These are phyloP conservation scores for Talaromyces proteolyticus DNA, from an alignment of 495 filamentous ascomycete genomes.

Conservation along the genomic window DNA sequence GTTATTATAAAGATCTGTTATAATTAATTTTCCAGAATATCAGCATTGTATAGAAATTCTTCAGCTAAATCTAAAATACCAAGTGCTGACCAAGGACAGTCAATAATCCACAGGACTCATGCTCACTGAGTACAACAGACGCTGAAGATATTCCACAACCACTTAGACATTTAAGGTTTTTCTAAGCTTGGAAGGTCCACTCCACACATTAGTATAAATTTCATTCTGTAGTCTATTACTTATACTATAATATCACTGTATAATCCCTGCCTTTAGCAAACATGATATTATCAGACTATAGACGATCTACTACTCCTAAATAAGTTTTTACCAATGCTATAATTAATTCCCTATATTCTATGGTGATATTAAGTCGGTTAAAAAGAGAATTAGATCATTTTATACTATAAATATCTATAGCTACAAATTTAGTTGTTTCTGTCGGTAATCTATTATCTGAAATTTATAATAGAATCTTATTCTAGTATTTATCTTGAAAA, in stretches of 20 bases:
- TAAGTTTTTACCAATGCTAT: constrained; percentile 11
- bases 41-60: constrained; percentile 2
- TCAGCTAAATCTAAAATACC: neutral
- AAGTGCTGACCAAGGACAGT: neutral
- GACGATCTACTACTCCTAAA: constrained; percentile 4
- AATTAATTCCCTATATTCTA: constrained; percentile 12
- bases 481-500: constrained; percentile 12
- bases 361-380: constrained; percentile 1
- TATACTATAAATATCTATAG: constrained; percentile 16
- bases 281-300: constrained; percentile 12
- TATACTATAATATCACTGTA: constrained; percentile 2
- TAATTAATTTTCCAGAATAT: constrained; percentile 1
- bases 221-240: neutral
- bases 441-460: neutral
- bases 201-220: constrained; percentile 2
- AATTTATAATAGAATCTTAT: constrained; percentile 7
- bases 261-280: constrained; percentile 12
- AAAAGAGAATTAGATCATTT: constrained; percentile 8
- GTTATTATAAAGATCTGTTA: constrained; percentile 8
- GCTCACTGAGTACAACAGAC: constrained; percentile 15
- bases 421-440: constrained; percentile 14
- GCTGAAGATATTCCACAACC: constrained; percentile 16
- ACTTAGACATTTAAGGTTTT: constrained; percentile 23
- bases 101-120: neutral
- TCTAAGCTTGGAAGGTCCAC: constrained; percentile 17